These are phyloP conservation scores for Chlamydomonas incerta DNA, from an alignment of 139 green algal genomes.

Conservation along the genomic window DNA sequence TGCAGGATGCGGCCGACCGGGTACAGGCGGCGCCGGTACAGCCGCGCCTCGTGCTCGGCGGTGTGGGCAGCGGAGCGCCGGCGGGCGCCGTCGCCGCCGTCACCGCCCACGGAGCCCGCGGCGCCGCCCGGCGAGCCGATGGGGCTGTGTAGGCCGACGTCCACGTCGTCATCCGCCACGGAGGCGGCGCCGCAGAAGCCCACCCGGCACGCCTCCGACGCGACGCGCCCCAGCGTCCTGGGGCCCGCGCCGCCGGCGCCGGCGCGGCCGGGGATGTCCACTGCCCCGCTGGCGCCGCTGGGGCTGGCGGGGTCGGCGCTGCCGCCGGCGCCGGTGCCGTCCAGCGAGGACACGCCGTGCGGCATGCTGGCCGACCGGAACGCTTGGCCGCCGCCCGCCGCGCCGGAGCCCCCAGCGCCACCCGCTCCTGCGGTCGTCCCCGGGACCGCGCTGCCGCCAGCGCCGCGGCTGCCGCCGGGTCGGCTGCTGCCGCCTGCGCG, in stretches of 20 bases:
- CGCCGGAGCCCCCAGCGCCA: too few relatives aligned
- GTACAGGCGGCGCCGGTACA: conserved; percentile 67
- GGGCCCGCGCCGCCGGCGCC: too few relatives aligned
- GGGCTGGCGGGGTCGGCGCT: too few relatives aligned
- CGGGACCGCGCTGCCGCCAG: background rate
- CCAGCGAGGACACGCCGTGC: background rate
- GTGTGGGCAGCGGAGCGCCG: background rate
- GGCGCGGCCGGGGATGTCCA: background rate
- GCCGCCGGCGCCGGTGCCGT: too few relatives aligned
- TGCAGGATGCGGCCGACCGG: conserved; percentile 87
- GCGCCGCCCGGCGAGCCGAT: background rate
- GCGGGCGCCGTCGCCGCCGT: background rate
- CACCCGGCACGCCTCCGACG: background rate
- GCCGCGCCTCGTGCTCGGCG: background rate
- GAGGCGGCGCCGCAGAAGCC: background rate
- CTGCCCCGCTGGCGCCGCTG: too few relatives aligned
- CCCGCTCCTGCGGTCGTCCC: too few relatives aligned
- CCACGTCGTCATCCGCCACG: background rate
- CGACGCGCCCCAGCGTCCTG: background rate
- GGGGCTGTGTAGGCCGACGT: background rate
- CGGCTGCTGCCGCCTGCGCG: too few relatives aligned
- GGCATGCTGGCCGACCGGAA: background rate
- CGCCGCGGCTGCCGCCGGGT: too few relatives aligned
- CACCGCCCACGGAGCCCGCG: too few relatives aligned
- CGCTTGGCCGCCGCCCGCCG: too few relatives aligned